phyloP scores from a whole-genome alignment of 352 stramenopile species.

The Globisporangium iwayamae region DNA sequence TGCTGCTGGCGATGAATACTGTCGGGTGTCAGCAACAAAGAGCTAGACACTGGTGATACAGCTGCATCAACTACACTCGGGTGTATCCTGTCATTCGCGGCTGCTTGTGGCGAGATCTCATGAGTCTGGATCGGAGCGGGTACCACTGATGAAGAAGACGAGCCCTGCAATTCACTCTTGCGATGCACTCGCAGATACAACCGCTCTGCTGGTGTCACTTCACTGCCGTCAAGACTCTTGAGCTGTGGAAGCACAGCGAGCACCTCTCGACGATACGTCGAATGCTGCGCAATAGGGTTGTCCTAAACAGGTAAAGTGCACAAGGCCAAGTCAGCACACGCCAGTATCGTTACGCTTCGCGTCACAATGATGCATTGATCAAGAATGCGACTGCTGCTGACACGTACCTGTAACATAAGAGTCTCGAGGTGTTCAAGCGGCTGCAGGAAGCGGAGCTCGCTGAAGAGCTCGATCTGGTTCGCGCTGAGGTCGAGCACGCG shows the following conservation, averaged over 20 bases:
- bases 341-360: no score
- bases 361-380: no score
- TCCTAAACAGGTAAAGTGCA: constrained; percentile 19
- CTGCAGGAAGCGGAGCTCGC: constrained; percentile 51
- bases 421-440: constrained; percentile 36
- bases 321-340: not conserved
- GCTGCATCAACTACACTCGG: not conserved
- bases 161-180: constrained; percentile 25
- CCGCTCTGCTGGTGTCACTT: constrained; percentile 44
- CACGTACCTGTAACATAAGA: constrained; percentile 35
- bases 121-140: constrained; percentile 3
- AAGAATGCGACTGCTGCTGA: no score
- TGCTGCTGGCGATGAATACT: not conserved
- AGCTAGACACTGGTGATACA: constrained; percentile 13
- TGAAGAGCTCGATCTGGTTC: constrained; percentile 51
- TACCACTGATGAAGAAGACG: constrained; percentile 9
- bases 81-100: not conserved
- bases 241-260: constrained; percentile 55
- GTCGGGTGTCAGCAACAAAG: constrained; percentile 14
- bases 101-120: not conserved
- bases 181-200: constrained; percentile 48
- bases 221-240: constrained; percentile 36
- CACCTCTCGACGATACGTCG: constrained; percentile 47
- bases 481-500: constrained; percentile 35
- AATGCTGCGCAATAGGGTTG: constrained; percentile 44